Percentiles rank a stretch among this genome's conserved stretches.
Evolutionary conservation across 1,284 basidiomycete species (phyloP).

Genomic region (Boletus subluridellus): DNA sequence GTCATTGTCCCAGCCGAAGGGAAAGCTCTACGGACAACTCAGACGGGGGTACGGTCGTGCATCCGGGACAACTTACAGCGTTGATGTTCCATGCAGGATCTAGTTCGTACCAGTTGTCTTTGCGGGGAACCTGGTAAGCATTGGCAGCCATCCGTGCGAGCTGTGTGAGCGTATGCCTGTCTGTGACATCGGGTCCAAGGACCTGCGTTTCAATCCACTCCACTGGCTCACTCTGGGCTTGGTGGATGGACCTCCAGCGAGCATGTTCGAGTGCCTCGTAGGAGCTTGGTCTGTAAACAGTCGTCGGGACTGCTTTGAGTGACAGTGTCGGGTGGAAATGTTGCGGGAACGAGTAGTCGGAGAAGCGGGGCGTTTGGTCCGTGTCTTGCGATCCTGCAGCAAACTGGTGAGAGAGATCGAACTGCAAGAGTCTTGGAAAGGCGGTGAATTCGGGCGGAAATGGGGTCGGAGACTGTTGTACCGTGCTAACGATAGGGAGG

Average conservation of each 20-base stretch:
- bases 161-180: constrained; percentile 78
- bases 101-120: constrained; percentile 81
- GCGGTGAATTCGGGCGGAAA: not conserved
- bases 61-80: constrained; percentile 44
- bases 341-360: constrained; percentile 8
- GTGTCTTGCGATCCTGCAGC: not conserved
- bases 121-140: constrained; percentile 74
- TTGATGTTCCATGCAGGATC: constrained; percentile 67
- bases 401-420: constrained; percentile 25
- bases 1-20: constrained; percentile 86
- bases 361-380: constrained; percentile 4
- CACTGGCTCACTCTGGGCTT: constrained; percentile 48
- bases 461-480: not conserved
- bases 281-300: constrained; percentile 59
- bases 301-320: constrained; percentile 52
- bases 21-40: constrained; percentile 57
- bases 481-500: constrained; percentile 1
- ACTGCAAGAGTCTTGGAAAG: constrained; percentile 18
- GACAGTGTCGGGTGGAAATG: constrained; percentile 24
- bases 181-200: constrained; percentile 68
- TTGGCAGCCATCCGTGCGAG: constrained; percentile 90
- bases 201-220: constrained; percentile 58
- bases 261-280: constrained; percentile 48
- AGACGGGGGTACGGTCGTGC: not conserved
- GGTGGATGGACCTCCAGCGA: constrained; percentile 48